These are phyloP conservation scores for Trichoderma lentiforme DNA, from an alignment of 2,329 filamentous ascomycete species.

Conservation along the genomic window DNA sequence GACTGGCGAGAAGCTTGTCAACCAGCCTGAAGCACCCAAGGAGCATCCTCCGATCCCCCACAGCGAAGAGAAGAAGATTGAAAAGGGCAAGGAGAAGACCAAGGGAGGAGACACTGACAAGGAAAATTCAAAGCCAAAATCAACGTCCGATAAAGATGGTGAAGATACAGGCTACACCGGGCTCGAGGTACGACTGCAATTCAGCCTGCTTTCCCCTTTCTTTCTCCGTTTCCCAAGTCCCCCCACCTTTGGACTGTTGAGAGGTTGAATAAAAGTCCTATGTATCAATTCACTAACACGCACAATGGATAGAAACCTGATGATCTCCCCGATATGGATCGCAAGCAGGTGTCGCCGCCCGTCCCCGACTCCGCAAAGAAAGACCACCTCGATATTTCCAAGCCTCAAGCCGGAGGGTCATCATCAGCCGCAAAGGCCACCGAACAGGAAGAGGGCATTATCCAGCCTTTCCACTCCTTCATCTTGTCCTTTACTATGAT, in stretches of 20 bases:
- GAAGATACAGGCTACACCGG: constrained; percentile 35
- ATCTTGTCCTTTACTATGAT: constrained; percentile 96
- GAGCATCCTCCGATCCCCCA: constrained; percentile 79
- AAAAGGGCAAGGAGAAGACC: constrained; percentile 37
- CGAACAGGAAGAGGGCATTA: constrained; percentile 57
- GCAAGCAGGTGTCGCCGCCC: constrained; percentile 70
- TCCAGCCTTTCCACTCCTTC: constrained; percentile 83
- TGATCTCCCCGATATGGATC: constrained; percentile 74
- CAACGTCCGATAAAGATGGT: constrained; percentile 40
- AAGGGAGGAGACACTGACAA: constrained; percentile 24
- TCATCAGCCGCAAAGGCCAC: constrained; percentile 26
- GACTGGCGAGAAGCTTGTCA: constrained; percentile 63
- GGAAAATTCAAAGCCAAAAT: constrained; percentile 40
- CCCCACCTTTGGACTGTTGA: neutral
- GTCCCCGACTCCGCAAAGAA: constrained; percentile 64
- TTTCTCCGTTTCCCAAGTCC: neutral
- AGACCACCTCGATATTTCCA: constrained; percentile 54
- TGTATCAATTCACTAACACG: constrained; percentile 21
- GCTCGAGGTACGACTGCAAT: constrained; percentile 31
- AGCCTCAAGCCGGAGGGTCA: constrained; percentile 19
- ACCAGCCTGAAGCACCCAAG: constrained; percentile 79
- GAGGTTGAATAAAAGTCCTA: neutral
- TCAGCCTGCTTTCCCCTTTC: neutral
- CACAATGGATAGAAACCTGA: constrained; percentile 63
- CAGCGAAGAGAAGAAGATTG: constrained; percentile 71